Percentiles rank a stretch among this genome's conserved stretches.
These are phyloP conservation scores for Stropharia rugosoannulata DNA, from an alignment of 768 basidiomycete species.

Conservation along the genomic window DNA sequence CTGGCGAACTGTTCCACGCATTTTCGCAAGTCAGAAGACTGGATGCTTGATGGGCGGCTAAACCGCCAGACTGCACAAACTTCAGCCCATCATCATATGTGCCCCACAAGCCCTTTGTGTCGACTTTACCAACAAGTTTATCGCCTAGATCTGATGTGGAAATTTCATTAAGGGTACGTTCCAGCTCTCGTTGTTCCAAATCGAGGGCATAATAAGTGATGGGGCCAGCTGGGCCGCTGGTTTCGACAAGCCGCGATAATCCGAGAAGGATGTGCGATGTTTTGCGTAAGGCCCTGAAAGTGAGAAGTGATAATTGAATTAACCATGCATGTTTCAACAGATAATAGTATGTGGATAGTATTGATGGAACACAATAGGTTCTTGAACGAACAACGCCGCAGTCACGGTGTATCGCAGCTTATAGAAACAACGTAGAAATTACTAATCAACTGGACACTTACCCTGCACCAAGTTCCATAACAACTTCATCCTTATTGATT, in stretches of 20 bases:
- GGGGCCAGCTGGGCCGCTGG: slow-evolving; percentile 36
- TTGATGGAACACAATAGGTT: slow-evolving; percentile 5
- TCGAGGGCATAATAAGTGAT: slow-evolving; percentile 93
- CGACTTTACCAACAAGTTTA: slow-evolving; percentile 67
- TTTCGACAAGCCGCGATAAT: slow-evolving; percentile 54
- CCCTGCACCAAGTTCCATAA: slow-evolving; percentile 96
- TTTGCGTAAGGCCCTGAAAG: slow-evolving; percentile 75
- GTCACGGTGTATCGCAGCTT: no score
- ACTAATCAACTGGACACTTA: slow-evolving; percentile 39
- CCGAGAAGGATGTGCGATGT: slow-evolving; percentile 81
- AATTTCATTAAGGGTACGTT: slow-evolving; percentile 74
- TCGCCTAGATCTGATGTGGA: slow-evolving; percentile 59
- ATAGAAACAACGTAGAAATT: no score
- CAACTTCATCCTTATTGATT: slow-evolving; percentile 22
- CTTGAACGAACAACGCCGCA: not conserved
- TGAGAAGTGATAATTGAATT: not conserved
- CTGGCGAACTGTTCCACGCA: slow-evolving; percentile 7
- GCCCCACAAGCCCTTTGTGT: slow-evolving; percentile 83
- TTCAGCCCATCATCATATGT: slow-evolving; percentile 90
- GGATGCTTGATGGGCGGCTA: slow-evolving; percentile 28
- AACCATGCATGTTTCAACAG: not conserved
- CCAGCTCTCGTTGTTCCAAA: slow-evolving; percentile 83
- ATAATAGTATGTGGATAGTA: not conserved
- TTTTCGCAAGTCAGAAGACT: slow-evolving; percentile 10
- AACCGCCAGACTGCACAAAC: slow-evolving; percentile 68